Percentiles rank a stretch among this genome's conserved stretches.
Conservation (phyloP, 768 basidiomycete species). For the Lactifluus subvellereus region DNA sequence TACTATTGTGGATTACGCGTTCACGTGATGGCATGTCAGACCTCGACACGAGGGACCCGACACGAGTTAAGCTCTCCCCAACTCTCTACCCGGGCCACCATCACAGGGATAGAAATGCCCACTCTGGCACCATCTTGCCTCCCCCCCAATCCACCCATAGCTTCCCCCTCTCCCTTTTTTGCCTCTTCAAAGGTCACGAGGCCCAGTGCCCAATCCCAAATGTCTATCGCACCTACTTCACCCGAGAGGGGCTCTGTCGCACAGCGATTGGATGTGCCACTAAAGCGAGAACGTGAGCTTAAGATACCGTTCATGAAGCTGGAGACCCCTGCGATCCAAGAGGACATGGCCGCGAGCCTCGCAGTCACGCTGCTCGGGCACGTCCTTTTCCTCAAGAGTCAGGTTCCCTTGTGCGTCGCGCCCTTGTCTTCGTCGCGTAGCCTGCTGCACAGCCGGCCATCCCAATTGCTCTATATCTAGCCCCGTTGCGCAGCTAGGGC, state of each 20-base stretch:
- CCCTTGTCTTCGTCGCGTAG: background rate
- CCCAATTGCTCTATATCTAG: conserved; percentile 32
- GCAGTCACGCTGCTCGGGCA: conserved; percentile 60
- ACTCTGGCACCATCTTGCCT: conserved; percentile 10
- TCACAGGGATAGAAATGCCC: conserved; percentile 8
- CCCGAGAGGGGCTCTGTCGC: background rate
- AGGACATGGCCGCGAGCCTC: conserved; percentile 57
- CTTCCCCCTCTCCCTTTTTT: background rate
- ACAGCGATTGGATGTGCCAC: background rate
- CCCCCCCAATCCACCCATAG: background rate
- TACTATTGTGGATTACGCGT: background rate
- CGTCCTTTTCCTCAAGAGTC: conserved; percentile 70
- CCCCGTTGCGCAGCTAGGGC: conserved; percentile 58
- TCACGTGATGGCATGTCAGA: conserved; percentile 6
- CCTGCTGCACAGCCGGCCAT: background rate
- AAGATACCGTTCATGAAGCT: conserved; percentile 41
- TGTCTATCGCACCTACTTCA: conserved; percentile 3
- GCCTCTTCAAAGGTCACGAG: background rate
- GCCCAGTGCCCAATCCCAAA: background rate
- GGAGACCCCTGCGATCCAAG: conserved; percentile 47
- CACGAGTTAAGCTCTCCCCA: background rate
- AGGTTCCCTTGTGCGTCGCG: conserved; percentile 65
- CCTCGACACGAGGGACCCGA: background rate
- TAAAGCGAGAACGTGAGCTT: conserved; percentile 1
- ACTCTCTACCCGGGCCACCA: background rate